Percentiles rank a stretch among this genome's conserved stretches.
Conservation (phyloP, 1,284 basidiomycete genomes). For the Meripilus lineatus region DNA sequence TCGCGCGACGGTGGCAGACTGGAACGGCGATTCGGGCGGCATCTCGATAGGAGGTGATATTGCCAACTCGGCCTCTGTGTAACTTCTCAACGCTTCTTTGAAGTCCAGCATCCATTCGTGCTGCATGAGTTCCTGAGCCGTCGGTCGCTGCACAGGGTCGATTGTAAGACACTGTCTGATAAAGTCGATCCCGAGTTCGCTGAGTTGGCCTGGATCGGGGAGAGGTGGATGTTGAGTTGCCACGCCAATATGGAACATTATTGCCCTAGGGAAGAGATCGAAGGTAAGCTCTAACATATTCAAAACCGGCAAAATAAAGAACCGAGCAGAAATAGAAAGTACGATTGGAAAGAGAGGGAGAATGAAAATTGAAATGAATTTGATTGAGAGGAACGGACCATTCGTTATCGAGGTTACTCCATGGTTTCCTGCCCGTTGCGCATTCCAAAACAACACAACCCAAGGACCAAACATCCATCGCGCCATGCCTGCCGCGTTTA, state of each 20-base stretch:
- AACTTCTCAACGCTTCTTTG: constrained; percentile 60
- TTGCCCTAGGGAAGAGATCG: constrained; percentile 59
- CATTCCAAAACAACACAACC: constrained; percentile 97
- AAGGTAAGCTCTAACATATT: no score
- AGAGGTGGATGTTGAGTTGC: constrained; percentile 96
- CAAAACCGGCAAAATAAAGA: no score
- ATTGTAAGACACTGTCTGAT: constrained; percentile 91
- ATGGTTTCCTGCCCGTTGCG: constrained; percentile 94
- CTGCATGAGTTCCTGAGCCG: constrained; percentile 80
- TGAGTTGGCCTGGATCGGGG: constrained; percentile 88
- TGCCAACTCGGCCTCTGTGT: constrained; percentile 60
- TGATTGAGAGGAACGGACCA: constrained; percentile 62
- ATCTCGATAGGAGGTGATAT: constrained; percentile 44
- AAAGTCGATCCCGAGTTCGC: constrained; percentile 89
- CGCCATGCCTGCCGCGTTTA: constrained; percentile 82
- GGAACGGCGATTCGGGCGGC: constrained; percentile 43
- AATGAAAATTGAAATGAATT: no score
- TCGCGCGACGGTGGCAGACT: constrained; percentile 47
- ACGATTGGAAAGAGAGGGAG: no score
- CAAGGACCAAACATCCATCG: constrained; percentile 97
- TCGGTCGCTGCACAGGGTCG: constrained; percentile 81
- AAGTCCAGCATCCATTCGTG: constrained; percentile 91
- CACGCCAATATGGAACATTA: constrained; percentile 99
- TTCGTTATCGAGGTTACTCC: constrained; percentile 99
- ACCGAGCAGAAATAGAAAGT: constrained; percentile 1